Evolutionary conservation across 179 eudicot species (phyloP).

Genomic region (Nepenthes alata): DNA sequence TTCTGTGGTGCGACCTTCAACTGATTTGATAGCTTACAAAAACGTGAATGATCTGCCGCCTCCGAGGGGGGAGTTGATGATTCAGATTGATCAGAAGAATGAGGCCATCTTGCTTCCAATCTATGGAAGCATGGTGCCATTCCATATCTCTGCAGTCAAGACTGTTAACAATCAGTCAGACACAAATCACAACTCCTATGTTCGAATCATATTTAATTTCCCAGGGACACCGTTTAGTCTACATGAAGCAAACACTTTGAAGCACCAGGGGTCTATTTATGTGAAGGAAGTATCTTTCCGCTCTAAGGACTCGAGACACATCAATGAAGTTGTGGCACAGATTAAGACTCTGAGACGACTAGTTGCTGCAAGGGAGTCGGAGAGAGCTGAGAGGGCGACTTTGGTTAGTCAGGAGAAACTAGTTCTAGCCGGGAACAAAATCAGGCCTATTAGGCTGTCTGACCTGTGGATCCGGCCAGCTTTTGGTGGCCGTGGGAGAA

Average conservation of each 20-base stretch:
- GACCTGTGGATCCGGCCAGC: slow-evolving; percentile 72
- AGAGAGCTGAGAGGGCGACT: slow-evolving; percentile 85
- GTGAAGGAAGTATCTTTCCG: slow-evolving; percentile 76
- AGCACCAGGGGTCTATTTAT: slow-evolving; percentile 55
- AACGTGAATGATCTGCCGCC: slow-evolving; percentile 68
- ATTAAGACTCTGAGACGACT: slow-evolving; percentile 63
- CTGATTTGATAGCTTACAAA: slow-evolving; percentile 69
- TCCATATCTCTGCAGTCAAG: slow-evolving; percentile 73
- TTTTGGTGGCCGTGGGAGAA: slow-evolving; percentile 74
- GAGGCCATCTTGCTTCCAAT: slow-evolving; percentile 73
- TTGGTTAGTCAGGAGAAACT: slow-evolving; percentile 80
- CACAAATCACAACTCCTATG: slow-evolving; percentile 53
- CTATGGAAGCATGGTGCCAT: slow-evolving; percentile 73
- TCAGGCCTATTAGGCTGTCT: slow-evolving; percentile 57
- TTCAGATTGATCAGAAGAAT: slow-evolving; percentile 70
- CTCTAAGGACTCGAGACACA: slow-evolving; percentile 75
- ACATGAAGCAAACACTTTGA: slow-evolving; percentile 50
- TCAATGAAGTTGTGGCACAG: slow-evolving; percentile 56
- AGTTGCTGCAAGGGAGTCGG: slow-evolving; percentile 73
- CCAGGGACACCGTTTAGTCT: slow-evolving; percentile 71
- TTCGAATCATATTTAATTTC: slow-evolving; percentile 64
- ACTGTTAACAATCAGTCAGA: slow-evolving; percentile 73
- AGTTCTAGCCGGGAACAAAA: slow-evolving; percentile 43
- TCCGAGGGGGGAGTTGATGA: slow-evolving; percentile 70
- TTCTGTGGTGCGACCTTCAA: slow-evolving; percentile 26